A percentile compares a stretch with the other conserved stretches of the same genome.
Conservation (phyloP, 1,139 yeast genomes). For the Pichia norvegensis region DNA sequence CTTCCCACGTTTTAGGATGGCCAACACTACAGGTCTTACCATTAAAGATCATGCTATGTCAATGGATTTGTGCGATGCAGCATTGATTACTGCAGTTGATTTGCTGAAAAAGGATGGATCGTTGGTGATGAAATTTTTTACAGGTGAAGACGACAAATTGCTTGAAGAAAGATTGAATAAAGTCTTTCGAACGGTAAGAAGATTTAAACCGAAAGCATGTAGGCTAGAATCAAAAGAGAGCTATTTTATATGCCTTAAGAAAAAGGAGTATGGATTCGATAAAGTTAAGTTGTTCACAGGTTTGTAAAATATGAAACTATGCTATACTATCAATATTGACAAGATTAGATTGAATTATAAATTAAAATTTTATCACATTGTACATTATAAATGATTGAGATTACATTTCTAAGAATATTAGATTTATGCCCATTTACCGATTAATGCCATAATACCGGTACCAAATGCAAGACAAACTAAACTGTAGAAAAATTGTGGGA, state of each 20-base stretch:
- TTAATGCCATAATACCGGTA: slow-evolving; percentile 75
- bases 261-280: slow-evolving; percentile 40
- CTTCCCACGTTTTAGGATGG: slow-evolving; percentile 70
- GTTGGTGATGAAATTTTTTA: slow-evolving; percentile 64
- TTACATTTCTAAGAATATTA: background rate
- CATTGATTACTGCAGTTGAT: slow-evolving; percentile 66
- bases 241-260: slow-evolving; percentile 55
- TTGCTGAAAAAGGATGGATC: slow-evolving; percentile 61
- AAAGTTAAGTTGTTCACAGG: slow-evolving; percentile 38
- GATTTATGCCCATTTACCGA: slow-evolving; percentile 77
- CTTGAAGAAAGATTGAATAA: slow-evolving; percentile 49
- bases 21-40: slow-evolving; percentile 59
- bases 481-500: slow-evolving; percentile 32
- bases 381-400: too few species aligned
- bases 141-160: slow-evolving; percentile 59
- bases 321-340: too few species aligned
- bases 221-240: slow-evolving; percentile 58
- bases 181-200: slow-evolving; percentile 51
- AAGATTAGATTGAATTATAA: too few species aligned
- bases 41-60: slow-evolving; percentile 56
- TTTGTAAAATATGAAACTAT: too few species aligned
- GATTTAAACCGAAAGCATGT: slow-evolving; percentile 55
- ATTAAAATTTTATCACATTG: background rate
- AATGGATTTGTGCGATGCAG: slow-evolving; percentile 87
- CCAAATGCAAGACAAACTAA: slow-evolving; percentile 47